phyloP scores from a whole-genome alignment of 2,329 filamentous ascomycete genomes.

The Hymenoscyphus infarciens region DNA sequence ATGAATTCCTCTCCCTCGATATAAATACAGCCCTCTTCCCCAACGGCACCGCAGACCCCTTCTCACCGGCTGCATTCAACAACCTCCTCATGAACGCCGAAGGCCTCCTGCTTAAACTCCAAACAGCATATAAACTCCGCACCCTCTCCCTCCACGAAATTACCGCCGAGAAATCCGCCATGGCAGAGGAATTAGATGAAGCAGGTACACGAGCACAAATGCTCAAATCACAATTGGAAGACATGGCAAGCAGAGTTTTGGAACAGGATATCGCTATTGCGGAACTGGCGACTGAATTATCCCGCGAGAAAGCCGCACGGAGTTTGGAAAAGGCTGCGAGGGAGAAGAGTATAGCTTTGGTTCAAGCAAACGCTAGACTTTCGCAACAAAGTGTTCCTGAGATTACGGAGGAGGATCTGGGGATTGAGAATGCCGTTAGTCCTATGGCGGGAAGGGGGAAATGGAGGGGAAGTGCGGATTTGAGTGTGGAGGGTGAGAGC shows the following conservation, averaged over 20 bases:
- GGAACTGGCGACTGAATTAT: slow-evolving; percentile 48
- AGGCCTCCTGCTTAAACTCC: slow-evolving; percentile 53
- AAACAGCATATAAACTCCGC: slow-evolving; percentile 55
- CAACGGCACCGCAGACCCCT: slow-evolving; percentile 44
- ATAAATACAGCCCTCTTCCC: slow-evolving; percentile 54
- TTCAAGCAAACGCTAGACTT: slow-evolving; percentile 26
- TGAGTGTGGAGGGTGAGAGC: slow-evolving; percentile 53
- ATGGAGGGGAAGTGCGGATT: slow-evolving; percentile 38
- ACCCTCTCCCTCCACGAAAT: slow-evolving; percentile 49
- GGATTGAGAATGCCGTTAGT: slow-evolving; percentile 18
- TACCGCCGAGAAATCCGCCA: slow-evolving; percentile 50
- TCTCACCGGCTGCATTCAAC: slow-evolving; percentile 58
- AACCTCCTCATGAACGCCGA: slow-evolving; percentile 57
- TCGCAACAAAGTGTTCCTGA: slow-evolving; percentile 11
- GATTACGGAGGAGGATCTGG: slow-evolving; percentile 28
- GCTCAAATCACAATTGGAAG: slow-evolving; percentile 57
- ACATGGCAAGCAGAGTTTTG: slow-evolving; percentile 50
- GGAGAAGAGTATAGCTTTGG: slow-evolving; percentile 29
- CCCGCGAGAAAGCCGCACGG: slow-evolving; percentile 45
- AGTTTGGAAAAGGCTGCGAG: slow-evolving; percentile 30
- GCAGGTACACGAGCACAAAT: slow-evolving; percentile 49
- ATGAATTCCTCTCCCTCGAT: slow-evolving; percentile 54
- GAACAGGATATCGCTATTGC: slow-evolving; percentile 52
- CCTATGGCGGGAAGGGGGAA: slow-evolving; percentile 13
- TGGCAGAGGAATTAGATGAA: slow-evolving; percentile 55